Evolutionary conservation across 2,329 filamentous ascomycete species (phyloP).

Genomic region (Conoideocrella luteorostrata): DNA sequence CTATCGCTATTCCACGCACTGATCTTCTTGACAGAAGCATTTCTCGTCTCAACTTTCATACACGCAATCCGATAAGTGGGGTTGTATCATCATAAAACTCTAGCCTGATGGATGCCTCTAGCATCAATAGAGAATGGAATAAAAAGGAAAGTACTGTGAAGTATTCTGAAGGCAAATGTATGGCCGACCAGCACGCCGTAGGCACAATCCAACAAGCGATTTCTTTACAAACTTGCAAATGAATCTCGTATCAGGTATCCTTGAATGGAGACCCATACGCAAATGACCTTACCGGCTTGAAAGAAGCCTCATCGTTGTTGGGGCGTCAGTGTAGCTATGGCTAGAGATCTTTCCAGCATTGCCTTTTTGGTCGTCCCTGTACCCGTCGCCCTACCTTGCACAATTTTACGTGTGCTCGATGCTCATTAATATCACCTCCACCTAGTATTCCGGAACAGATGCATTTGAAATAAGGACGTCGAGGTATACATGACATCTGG

Average conservation of each 20-base stretch:
- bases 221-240: not conserved
- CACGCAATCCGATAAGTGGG: too few relatives aligned
- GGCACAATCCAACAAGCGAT: not conserved
- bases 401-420: not conserved
- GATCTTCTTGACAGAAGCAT: too few relatives aligned
- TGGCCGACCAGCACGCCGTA: too few relatives aligned
- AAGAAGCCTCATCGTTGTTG: not conserved
- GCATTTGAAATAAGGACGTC: not conserved
- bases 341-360: not conserved
- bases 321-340: not conserved
- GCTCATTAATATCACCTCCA: not conserved
- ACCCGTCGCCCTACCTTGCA: not conserved
- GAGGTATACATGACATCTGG: not conserved
- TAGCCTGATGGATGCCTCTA: too few relatives aligned
- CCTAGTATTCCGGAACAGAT: not conserved
- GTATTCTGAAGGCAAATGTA: too few relatives aligned
- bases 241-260: not conserved
- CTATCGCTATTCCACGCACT: too few relatives aligned
- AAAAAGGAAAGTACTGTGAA: too few relatives aligned
- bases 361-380: not conserved
- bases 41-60: too few relatives aligned
- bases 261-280: not conserved
- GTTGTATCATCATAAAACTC: too few relatives aligned
- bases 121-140: too few relatives aligned
- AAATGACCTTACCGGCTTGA: not conserved